These are phyloP conservation scores for Hymenoscyphus occultus DNA, from an alignment of 2,329 filamentous ascomycete species.

Conservation along the genomic window DNA sequence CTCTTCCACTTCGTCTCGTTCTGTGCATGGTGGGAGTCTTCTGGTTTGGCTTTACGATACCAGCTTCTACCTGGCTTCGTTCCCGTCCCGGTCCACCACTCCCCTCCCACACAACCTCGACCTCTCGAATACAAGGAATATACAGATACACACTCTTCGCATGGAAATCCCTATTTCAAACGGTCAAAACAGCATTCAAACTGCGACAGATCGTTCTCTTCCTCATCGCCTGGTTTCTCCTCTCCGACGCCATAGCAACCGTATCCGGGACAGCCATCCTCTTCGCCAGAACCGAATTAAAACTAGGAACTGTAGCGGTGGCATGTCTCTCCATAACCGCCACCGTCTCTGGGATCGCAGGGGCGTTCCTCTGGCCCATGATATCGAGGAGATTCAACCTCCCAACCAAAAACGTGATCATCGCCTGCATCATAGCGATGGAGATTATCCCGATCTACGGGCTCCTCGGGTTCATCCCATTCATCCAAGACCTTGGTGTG, in stretches of 20 bases:
- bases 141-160: constrained; percentile 73
- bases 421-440: constrained; percentile 83
- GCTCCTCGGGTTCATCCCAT: constrained; percentile 80
- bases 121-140: constrained; percentile 43
- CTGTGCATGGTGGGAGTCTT: constrained; percentile 80
- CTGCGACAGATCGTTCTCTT: constrained; percentile 74
- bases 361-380: constrained; percentile 84
- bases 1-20: constrained; percentile 79
- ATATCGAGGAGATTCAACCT: constrained; percentile 68
- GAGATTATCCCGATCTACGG: constrained; percentile 92
- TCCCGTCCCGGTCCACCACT: constrained; percentile 83
- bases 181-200: constrained; percentile 67
- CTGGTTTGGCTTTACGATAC: constrained; percentile 88
- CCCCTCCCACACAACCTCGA: constrained; percentile 23
- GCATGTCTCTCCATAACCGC: constrained; percentile 92
- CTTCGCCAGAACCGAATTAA: constrained; percentile 88
- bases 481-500: constrained; percentile 69
- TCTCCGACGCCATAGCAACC: constrained; percentile 90
- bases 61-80: constrained; percentile 78
- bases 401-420: constrained; percentile 78
- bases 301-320: constrained; percentile 84
- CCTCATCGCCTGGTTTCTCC: constrained; percentile 85
- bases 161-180: constrained; percentile 81
- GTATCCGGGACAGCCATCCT: constrained; percentile 91
- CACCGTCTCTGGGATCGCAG: constrained; percentile 77